A percentile compares a stretch with the other conserved stretches of the same genome.
phyloP scores from a whole-genome alignment of 371 early-diverging fungal genomes.

The Choanephora cucurbitarum region DNA sequence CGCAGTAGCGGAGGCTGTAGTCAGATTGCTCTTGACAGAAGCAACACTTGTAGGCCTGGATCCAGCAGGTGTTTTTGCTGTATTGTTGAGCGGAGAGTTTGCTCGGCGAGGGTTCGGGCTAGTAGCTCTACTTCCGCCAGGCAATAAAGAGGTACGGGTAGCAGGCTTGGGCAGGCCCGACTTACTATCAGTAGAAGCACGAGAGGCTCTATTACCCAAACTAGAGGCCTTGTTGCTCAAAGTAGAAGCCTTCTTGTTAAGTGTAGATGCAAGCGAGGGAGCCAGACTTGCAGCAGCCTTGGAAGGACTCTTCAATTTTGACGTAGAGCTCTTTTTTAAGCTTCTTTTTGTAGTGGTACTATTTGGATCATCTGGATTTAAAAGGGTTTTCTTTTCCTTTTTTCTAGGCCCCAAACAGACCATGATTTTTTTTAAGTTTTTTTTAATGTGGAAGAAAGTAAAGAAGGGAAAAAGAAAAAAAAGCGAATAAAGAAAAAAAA shows the following conservation, averaged over 20 bases:
- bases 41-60: conserved; percentile 18
- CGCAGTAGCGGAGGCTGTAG: neutral
- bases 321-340: conserved; percentile 17
- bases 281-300: conserved; percentile 8
- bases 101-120: neutral
- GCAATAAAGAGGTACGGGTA: conserved; percentile 16
- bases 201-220: conserved; percentile 12
- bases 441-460: neutral
- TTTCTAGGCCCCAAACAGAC: conserved; percentile 31
- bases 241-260: neutral
- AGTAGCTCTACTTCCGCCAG: conserved; percentile 11
- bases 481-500: conserved; percentile 9
- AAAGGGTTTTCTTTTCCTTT: conserved; percentile 28
- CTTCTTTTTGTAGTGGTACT: conserved; percentile 10
- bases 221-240: neutral
- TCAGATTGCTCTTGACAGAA: conserved; percentile 7
- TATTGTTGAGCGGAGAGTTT: conserved; percentile 13
- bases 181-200: conserved; percentile 17
- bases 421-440: conserved; percentile 8
- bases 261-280: conserved; percentile 13
- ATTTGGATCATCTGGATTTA: conserved; percentile 18
- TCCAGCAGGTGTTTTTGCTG: neutral
- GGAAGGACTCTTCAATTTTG: conserved; percentile 15
- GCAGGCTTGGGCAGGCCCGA: conserved; percentile 13
- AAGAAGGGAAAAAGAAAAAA: conserved; percentile 2